Evolutionary conservation across 2,329 filamentous ascomycete species (phyloP).

Genomic region (Aspergillus neoniger): DNA sequence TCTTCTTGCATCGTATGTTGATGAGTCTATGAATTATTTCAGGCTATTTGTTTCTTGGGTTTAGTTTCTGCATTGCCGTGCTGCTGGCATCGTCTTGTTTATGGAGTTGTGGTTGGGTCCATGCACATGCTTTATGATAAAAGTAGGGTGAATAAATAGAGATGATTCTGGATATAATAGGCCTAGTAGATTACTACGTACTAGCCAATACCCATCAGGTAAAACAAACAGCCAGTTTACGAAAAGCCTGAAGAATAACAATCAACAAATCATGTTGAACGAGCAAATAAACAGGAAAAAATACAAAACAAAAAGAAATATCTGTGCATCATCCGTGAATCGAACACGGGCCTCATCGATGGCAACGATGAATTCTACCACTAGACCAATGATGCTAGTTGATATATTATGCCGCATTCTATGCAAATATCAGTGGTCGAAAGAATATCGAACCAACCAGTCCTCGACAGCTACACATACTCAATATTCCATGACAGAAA

Average conservation of each 20-base stretch:
- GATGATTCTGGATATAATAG: not conserved
- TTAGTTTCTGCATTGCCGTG: not conserved
- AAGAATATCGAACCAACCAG: too few species aligned
- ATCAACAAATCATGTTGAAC: too few species aligned
- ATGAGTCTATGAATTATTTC: slow-evolving; percentile 8
- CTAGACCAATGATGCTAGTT: slow-evolving; percentile 46
- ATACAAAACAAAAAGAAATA: too few species aligned
- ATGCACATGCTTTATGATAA: slow-evolving; percentile 5
- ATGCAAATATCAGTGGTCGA: too few species aligned
- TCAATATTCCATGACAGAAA: too few species aligned
- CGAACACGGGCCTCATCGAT: slow-evolving; percentile 50
- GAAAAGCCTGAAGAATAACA: too few species aligned
- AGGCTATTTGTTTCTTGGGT: not conserved
- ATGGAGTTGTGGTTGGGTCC: slow-evolving; percentile 6
- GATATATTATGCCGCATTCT: not conserved
- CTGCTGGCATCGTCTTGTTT: slow-evolving; percentile 2
- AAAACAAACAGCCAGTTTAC: too few species aligned
- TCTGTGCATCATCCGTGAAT: slow-evolving; percentile 44
- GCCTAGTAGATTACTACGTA: too few species aligned
- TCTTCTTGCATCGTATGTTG: slow-evolving; percentile 5
- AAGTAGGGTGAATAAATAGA: not conserved
- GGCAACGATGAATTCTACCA: slow-evolving; percentile 49
- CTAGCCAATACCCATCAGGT: too few species aligned
- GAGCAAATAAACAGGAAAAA: too few species aligned
- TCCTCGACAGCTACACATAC: too few species aligned